A percentile compares a stretch with the other conserved stretches of the same genome.
phyloP scores from a whole-genome alignment of 371 early-diverging fungal genomes.

The Mucor saturninus region DNA sequence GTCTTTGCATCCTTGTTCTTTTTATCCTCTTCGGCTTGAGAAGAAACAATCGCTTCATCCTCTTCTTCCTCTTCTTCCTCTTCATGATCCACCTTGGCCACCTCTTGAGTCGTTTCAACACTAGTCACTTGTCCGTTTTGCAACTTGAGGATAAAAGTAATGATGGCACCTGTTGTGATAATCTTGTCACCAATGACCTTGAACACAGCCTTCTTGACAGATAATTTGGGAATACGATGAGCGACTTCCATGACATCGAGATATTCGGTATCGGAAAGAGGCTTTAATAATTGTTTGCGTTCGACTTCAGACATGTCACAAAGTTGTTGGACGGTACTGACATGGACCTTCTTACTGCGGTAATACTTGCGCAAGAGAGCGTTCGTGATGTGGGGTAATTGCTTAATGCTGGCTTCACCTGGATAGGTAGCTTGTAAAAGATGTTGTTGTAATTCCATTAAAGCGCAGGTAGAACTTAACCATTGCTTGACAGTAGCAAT shows the following conservation, averaged over 20 bases:
- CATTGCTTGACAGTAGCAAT: conserved; percentile 87
- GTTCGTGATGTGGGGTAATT: conserved; percentile 78
- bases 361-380: conserved; percentile 44
- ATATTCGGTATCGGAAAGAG: conserved; percentile 60
- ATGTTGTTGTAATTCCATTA: conserved; percentile 80
- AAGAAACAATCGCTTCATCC: conserved; percentile 29
- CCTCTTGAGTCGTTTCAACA: conserved; percentile 17
- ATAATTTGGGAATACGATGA: conserved; percentile 73
- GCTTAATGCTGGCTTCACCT: conserved; percentile 78
- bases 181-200: conserved; percentile 79
- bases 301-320: conserved; percentile 69
- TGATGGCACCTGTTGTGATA: conserved; percentile 80
- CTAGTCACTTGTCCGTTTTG: conserved; percentile 41
- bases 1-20: conserved; percentile 36
- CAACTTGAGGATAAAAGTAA: conserved; percentile 75
- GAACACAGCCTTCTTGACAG: conserved; percentile 79
- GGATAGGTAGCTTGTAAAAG: conserved; percentile 83
- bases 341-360: conserved; percentile 35
- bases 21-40: conserved; percentile 17
- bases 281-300: conserved; percentile 63
- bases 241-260: conserved; percentile 76
- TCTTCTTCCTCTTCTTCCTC: conserved; percentile 48
- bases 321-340: conserved; percentile 65
- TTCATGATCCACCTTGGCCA: conserved; percentile 24
- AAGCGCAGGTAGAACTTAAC: conserved; percentile 61